Conservation (phyloP, 345 rosid genomes). For the Fremontodendron californicum region DNA sequence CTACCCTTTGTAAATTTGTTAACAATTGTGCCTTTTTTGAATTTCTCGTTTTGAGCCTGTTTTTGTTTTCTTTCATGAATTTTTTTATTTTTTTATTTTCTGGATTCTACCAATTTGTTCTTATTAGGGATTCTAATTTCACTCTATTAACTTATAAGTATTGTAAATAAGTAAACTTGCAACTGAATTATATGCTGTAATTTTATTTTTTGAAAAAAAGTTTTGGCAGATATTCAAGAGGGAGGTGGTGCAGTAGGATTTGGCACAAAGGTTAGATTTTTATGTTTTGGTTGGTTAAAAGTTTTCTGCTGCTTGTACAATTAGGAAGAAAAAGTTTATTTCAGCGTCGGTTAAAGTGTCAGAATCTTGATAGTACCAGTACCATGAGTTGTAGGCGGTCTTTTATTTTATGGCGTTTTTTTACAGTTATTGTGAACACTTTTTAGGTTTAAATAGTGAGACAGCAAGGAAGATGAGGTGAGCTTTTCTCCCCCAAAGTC, state of each 20-base stretch:
- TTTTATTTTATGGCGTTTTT: constrained; percentile 23
- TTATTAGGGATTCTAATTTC: too few relatives aligned
- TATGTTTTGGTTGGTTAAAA: not conserved
- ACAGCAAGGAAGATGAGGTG: not conserved
- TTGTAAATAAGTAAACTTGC: not conserved
- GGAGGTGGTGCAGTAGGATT: constrained; percentile 16
- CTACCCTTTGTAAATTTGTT: constrained; percentile 35
- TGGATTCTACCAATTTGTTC: constrained; percentile 26
- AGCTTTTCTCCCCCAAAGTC: not conserved
- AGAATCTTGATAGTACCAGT: constrained; percentile 21
- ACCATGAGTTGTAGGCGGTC: constrained; percentile 26
- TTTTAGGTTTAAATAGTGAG: not conserved
- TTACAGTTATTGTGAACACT: constrained; percentile 9
- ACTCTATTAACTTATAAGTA: constrained; percentile 15
- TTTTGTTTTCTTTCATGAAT: not conserved
- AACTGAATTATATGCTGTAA: not conserved
- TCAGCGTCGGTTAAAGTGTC: constrained; percentile 34
- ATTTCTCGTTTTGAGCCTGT: not conserved
- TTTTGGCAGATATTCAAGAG: not conserved
- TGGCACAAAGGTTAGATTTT: constrained; percentile 23
- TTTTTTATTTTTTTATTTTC: not conserved
- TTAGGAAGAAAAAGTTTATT: constrained; percentile 11
- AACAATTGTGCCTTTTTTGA: not conserved
- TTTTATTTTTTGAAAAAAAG: not conserved
- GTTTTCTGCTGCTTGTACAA: not conserved